phyloP scores from a whole-genome alignment of 2,329 filamentous ascomycete genomes.

The Nigrograna mackinnonii region DNA sequence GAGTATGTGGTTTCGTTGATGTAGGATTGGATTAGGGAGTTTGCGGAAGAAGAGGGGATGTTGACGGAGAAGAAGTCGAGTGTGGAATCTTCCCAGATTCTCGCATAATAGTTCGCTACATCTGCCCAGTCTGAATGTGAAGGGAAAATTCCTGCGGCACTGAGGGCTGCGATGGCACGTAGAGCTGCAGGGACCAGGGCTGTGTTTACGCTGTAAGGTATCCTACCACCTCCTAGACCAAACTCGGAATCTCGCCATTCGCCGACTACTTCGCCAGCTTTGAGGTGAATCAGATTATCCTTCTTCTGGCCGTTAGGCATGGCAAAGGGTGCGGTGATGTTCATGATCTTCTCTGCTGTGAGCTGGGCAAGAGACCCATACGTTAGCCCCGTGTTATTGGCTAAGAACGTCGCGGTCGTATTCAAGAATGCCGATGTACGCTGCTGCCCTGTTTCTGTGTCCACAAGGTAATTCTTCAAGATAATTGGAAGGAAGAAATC shows the following conservation, averaged over 20 bases:
- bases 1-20: constrained; percentile 46
- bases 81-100: constrained; percentile 65
- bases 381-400: constrained; percentile 55
- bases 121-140: constrained; percentile 52
- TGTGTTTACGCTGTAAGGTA: constrained; percentile 69
- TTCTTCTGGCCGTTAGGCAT: constrained; percentile 48
- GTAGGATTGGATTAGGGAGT: constrained; percentile 54
- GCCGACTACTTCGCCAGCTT: constrained; percentile 58
- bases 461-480: constrained; percentile 62
- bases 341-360: constrained; percentile 63
- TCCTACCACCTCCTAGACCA: constrained; percentile 63
- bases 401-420: constrained; percentile 53
- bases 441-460: constrained; percentile 45
- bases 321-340: constrained; percentile 58
- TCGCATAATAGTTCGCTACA: constrained; percentile 54
- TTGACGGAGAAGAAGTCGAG: constrained; percentile 59
- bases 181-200: constrained; percentile 65
- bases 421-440: constrained; percentile 43
- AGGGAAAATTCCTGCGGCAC: constrained; percentile 55
- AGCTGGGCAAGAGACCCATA: constrained; percentile 57
- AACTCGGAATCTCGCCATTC: constrained; percentile 66
- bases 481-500: constrained; percentile 64
- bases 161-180: constrained; percentile 58
- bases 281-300: constrained; percentile 63
- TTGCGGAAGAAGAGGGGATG: constrained; percentile 50